Percentiles rank a stretch among this genome's conserved stretches.
Evolutionary conservation across 2,329 filamentous ascomycete species (phyloP).

Genomic region (Aspergillus novoparasiticus): DNA sequence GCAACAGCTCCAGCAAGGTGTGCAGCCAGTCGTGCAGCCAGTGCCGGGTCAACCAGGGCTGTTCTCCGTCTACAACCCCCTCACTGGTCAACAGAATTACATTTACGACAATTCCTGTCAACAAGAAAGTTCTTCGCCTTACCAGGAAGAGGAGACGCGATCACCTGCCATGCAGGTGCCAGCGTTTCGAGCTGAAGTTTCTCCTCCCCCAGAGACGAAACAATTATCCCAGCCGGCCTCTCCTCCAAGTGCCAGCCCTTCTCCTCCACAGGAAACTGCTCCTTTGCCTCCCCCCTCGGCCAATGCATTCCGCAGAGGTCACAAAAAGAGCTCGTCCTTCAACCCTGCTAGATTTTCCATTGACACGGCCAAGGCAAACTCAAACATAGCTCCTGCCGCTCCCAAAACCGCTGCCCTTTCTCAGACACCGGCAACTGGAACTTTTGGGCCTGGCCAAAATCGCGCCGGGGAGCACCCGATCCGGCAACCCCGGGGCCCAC

Average conservation of each 20-base stretch:
- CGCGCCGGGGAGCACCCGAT: constrained; percentile 93
- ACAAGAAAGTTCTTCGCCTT: constrained; percentile 42
- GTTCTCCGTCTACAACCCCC: constrained; percentile 80
- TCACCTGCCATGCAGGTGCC: constrained; percentile 57
- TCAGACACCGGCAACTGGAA: constrained; percentile 76
- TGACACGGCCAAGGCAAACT: constrained; percentile 56
- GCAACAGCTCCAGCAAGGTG: constrained; percentile 68
- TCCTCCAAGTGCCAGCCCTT: constrained; percentile 64
- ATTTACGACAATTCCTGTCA: constrained; percentile 69
- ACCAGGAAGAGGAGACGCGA: constrained; percentile 42
- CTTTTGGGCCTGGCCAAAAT: constrained; percentile 88
- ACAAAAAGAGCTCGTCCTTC: constrained; percentile 86
- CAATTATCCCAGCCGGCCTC: constrained; percentile 67
- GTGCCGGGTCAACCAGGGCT: constrained; percentile 73
- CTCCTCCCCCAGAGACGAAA: constrained; percentile 70
- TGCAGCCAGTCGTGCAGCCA: constrained; percentile 65
- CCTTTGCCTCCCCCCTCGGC: constrained; percentile 85
- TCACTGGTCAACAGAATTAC: constrained; percentile 81
- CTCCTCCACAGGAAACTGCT: constrained; percentile 68
- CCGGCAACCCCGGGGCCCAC: constrained; percentile 90
- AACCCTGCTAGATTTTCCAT: constrained; percentile 50
- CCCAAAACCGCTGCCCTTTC: constrained; percentile 82
- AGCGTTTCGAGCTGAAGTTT: constrained; percentile 77
- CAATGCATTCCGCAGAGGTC: constrained; percentile 88
- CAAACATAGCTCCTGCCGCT: constrained; percentile 56